Evolutionary conservation across 2,329 filamentous ascomycete species (phyloP).

Genomic region (Microcera coccophila): DNA sequence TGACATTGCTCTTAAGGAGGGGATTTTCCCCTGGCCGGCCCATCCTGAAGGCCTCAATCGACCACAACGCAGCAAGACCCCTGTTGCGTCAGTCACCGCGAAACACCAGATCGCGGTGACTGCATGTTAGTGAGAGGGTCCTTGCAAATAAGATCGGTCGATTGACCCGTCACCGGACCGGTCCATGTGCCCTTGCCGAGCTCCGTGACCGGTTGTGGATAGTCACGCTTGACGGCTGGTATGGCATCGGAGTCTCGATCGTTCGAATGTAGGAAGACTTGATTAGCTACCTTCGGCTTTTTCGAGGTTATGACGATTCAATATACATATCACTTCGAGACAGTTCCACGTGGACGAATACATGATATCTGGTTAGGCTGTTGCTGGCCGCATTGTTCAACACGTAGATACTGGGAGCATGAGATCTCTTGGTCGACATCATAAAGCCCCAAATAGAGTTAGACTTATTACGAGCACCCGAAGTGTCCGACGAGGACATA

Average conservation of each 20-base stretch:
- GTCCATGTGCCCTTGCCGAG: not conserved
- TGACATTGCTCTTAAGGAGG: not conserved
- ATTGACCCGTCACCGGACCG: not conserved
- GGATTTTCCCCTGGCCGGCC: too few relatives aligned
- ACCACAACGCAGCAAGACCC: constrained; percentile 3
- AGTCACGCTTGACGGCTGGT: not conserved
- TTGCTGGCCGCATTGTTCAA: not conserved
- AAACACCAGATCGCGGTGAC: not conserved
- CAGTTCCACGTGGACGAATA: not conserved
- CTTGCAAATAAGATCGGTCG: not conserved
- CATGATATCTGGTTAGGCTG: not conserved
- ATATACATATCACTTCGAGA: not conserved
- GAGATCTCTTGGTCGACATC: not conserved
- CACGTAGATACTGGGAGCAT: not conserved
- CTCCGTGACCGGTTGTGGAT: not conserved
- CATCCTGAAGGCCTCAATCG: too few relatives aligned
- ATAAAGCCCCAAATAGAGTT: not conserved
- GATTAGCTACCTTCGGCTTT: not conserved
- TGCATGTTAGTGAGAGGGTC: not conserved
- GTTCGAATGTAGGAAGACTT: not conserved
- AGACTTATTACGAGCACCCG: not conserved
- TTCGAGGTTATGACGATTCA: not conserved
- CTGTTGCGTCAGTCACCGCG: constrained; percentile 15
- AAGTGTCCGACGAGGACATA: not conserved
- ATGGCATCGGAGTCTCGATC: not conserved